Evolutionary conservation across 176 grass and related monocot species (phyloP), one percentile per base, ranked within the genome.

Genomic region (Saccharum spontaneum): DNA sequence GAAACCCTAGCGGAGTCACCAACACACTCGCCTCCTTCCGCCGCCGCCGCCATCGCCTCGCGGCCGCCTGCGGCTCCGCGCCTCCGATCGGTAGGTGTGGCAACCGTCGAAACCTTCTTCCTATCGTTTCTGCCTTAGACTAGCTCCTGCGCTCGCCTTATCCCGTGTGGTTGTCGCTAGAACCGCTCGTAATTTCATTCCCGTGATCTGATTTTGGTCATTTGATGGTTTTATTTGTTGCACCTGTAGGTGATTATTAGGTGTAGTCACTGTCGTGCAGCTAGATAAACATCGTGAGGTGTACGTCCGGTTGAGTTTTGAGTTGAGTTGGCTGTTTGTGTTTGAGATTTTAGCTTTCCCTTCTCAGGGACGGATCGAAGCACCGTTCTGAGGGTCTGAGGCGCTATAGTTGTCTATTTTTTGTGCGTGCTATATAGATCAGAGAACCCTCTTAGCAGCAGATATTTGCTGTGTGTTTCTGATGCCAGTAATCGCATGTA

Each of bases 1-100:
- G 77, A 81, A 75, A 87, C 78, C 85, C 85, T 81, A 24, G 69
- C 59, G 59, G 36, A 67, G 24, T 69, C 23, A 22, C 31, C 0
- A 8, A 1, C 15, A 10, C 16, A 6, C 59, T 40, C 15, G n/a
- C 71, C 26, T 15, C 55, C 57, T 31, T 11, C 45, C 39, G 39
- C 46, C 55, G 26, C 54, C 69, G 54, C 72, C 48, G 41, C 76
- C 69, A 57, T 31, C 73, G 34, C 83, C 73, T 44, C 49, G 65
- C 83, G 3, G 65, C 12, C 38, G 38, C 66, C 9, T 37, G 15
- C 75, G 13, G 54, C 52, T 37, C 11, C 28, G 34, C 76, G 0
- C 15, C 67, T 49, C 7, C 22, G 17, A 76, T 10, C 16, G 9
- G 1, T 12, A 87, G 59, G 78, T 87, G 65, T 8, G 23, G 23